Percentiles rank a stretch among this genome's conserved stretches.
Conservation (phyloP, 163 green algal genomes). For the Chlamydomonas reinhardtii region DNA sequence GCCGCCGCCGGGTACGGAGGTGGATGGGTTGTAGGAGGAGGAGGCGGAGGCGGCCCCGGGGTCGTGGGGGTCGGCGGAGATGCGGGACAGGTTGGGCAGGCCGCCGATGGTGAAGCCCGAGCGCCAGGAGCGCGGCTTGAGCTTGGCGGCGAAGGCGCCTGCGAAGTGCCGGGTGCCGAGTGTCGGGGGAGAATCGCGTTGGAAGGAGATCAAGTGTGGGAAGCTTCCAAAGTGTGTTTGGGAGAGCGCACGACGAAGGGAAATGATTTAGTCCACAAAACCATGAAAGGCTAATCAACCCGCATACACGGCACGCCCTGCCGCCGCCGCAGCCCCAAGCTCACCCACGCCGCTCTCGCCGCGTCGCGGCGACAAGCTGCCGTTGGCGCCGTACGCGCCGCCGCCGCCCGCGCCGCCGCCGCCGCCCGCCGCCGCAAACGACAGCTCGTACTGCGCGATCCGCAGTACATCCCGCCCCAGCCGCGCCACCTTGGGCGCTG, state of each 20-base stretch:
- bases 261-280: too few species aligned
- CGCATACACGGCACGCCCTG: too few species aligned
- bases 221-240: too few species aligned
- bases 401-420: neutral
- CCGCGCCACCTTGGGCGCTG: constrained; percentile 62
- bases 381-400: neutral
- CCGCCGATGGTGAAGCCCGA: constrained; percentile 43
- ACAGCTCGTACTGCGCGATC: constrained; percentile 49
- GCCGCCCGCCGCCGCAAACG: neutral
- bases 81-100: constrained; percentile 46
- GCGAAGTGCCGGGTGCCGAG: neutral
- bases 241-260: too few species aligned
- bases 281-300: too few species aligned
- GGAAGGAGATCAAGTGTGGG: too few species aligned
- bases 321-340: neutral
- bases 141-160: constrained; percentile 45
- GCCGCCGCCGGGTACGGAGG: constrained; percentile 16
- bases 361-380: constrained; percentile 39
- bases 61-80: constrained; percentile 26
- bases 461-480: constrained; percentile 59
- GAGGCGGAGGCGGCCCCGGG: constrained; percentile 15
- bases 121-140: constrained; percentile 46
- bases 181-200: too few species aligned
- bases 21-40: constrained; percentile 47
- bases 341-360: constrained; percentile 28